These are phyloP conservation scores for Arabis hirsuta DNA, from an alignment of 345 rosid species.

Conservation along the genomic window DNA sequence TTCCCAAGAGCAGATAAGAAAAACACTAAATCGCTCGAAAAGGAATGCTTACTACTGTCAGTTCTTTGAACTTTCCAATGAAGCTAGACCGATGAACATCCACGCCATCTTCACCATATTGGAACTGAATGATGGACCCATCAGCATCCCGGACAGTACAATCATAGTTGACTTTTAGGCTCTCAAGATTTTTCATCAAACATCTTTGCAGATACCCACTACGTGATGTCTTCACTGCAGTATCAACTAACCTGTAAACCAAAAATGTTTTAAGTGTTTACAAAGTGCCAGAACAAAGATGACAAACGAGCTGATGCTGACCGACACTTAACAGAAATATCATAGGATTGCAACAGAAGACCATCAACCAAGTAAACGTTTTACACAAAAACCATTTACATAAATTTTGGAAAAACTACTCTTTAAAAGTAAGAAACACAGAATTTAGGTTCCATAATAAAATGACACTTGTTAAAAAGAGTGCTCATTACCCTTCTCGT, in stretches of 20 bases:
- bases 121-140: slow-evolving; percentile 90
- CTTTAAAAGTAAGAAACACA: not conserved
- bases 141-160: slow-evolving; percentile 96
- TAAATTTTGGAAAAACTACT: not conserved
- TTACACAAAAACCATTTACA: slow-evolving; percentile 11
- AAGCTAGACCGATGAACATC: slow-evolving; percentile 92
- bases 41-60: slow-evolving; percentile 62
- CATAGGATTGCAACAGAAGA: slow-evolving; percentile 13
- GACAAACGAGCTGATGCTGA: slow-evolving; percentile 8
- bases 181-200: slow-evolving; percentile 92
- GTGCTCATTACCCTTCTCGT: slow-evolving; percentile 85
- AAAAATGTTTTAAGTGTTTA: slow-evolving; percentile 29
- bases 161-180: slow-evolving; percentile 86
- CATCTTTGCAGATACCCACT: slow-evolving; percentile 99
- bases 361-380: not conserved
- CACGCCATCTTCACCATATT: slow-evolving; percentile 96
- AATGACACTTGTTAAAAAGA: not conserved
- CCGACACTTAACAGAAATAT: slow-evolving; percentile 10
- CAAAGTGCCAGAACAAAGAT: slow-evolving; percentile 17
- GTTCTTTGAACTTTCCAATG: slow-evolving; percentile 69
- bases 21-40: slow-evolving; percentile 27
- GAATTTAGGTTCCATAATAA: not conserved
- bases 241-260: slow-evolving; percentile 82
- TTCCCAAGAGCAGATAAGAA: slow-evolving; percentile 21
- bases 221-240: slow-evolving; percentile 98